Conservation (phyloP, 2,329 filamentous ascomycete genomes). For the Pseudocercospora vitis region DNA sequence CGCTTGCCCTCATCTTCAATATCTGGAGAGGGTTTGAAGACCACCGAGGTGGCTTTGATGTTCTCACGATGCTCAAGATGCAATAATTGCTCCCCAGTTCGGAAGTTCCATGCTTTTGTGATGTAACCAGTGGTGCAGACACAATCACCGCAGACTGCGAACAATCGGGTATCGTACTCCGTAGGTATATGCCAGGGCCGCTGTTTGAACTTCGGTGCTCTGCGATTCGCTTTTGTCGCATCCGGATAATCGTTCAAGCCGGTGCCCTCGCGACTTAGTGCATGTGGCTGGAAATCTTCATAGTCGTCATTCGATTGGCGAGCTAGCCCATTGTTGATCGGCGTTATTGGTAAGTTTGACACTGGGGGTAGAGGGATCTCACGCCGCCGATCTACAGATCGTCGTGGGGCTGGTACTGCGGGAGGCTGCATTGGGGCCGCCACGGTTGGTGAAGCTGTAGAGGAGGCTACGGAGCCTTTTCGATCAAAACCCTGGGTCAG, state of each 20-base stretch:
- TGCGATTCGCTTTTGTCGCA: constrained; percentile 76
- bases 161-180: constrained; percentile 80
- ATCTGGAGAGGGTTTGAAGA: constrained; percentile 79
- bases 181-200: constrained; percentile 75
- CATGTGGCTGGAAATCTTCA: constrained; percentile 39
- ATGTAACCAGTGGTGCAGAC: constrained; percentile 84
- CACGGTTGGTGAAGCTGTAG: constrained; percentile 13
- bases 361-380: constrained; percentile 25
- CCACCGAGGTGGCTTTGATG: constrained; percentile 74
- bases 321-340: constrained; percentile 41
- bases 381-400: constrained; percentile 33
- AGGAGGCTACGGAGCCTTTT: constrained; percentile 8
- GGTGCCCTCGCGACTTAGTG: constrained; percentile 18
- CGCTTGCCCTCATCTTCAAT: constrained; percentile 77
- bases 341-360: constrained; percentile 15
- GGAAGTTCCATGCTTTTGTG: constrained; percentile 83
- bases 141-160: constrained; percentile 84
- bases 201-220: constrained; percentile 72
- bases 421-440: constrained; percentile 27
- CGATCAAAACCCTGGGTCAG: constrained; percentile 33
- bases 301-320: constrained; percentile 41
- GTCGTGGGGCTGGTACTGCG: constrained; percentile 38
- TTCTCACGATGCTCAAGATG: constrained; percentile 82
- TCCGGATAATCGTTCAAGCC: constrained; percentile 69
- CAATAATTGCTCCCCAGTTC: constrained; percentile 77